Evolutionary conservation across 164 flowering plant genomes (phyloP).

Genomic region (Saururus chinensis): DNA sequence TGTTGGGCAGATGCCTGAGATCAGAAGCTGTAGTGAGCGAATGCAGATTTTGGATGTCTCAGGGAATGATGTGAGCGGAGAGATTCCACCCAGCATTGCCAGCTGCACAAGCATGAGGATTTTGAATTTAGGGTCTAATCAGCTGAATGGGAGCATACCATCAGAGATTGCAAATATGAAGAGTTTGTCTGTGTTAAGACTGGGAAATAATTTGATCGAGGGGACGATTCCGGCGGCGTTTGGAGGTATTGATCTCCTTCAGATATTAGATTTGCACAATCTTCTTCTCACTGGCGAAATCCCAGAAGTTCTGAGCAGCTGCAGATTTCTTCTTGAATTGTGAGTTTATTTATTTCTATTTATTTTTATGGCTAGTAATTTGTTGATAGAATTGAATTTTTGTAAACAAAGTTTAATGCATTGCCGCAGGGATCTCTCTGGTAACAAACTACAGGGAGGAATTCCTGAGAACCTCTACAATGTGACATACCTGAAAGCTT

Average conservation of each 20-base stretch:
- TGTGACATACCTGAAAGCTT: conserved; percentile 53
- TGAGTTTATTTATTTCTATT: conserved; percentile 35
- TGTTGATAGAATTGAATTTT: conserved; percentile 12
- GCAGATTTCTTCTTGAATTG: conserved; percentile 79
- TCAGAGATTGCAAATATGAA: conserved; percentile 32
- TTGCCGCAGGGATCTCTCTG: conserved; percentile 85
- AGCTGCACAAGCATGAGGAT: conserved; percentile 47
- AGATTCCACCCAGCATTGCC: conserved; percentile 43
- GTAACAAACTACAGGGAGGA: conserved; percentile 58
- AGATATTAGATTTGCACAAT: conserved; percentile 70
- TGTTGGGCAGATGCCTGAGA: conserved; percentile 43
- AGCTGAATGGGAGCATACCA: conserved; percentile 58
- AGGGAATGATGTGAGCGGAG: conserved; percentile 51
- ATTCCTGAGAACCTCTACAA: conserved; percentile 61
- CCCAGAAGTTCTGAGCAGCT: conserved; percentile 48
- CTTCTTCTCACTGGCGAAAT: conserved; percentile 61
- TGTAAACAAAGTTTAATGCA: conserved; percentile 2
- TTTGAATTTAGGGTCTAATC: conserved; percentile 59
- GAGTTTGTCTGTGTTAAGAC: conserved; percentile 40
- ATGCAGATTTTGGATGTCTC: conserved; percentile 59
- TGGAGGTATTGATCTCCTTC: conserved; percentile 62
- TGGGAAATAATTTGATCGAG: conserved; percentile 54
- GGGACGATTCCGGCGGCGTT: conserved; percentile 59
- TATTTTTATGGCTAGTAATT: background rate
- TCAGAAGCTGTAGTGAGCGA: conserved; percentile 34